Evolutionary conservation across 768 basidiomycete genomes (phyloP).

Genomic region (Rhizopogon salebrosus): DNA sequence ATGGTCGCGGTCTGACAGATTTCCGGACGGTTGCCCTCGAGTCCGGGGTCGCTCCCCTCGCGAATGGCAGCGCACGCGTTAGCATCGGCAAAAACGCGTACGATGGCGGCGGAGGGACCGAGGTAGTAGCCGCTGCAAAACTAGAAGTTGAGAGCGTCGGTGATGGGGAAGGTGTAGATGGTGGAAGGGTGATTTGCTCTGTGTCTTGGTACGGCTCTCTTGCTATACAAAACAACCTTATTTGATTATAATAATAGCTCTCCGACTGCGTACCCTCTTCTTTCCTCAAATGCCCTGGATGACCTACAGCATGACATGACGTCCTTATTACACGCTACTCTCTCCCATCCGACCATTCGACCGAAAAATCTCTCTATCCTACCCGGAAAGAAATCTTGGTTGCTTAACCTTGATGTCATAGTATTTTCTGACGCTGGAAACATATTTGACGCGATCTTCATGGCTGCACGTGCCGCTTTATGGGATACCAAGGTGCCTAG

Average conservation of each 20-base stretch:
- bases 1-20: constrained; percentile 65
- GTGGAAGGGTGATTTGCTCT: constrained; percentile 58
- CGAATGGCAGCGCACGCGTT: constrained; percentile 79
- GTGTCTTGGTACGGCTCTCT: constrained; percentile 68
- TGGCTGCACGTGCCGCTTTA: constrained; percentile 73
- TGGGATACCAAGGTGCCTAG: constrained; percentile 79
- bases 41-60: constrained; percentile 73
- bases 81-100: constrained; percentile 57
- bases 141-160: constrained; percentile 68
- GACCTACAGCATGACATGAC: constrained; percentile 75
- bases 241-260: constrained; percentile 52
- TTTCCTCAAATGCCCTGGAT: constrained; percentile 59
- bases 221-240: constrained; percentile 3
- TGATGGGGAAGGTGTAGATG: constrained; percentile 41
- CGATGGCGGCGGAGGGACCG: constrained; percentile 69
- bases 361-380: constrained; percentile 62
- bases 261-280: constrained; percentile 72
- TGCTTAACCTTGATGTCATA: constrained; percentile 69
- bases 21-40: constrained; percentile 69
- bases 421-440: constrained; percentile 75
- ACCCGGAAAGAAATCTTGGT: constrained; percentile 63
- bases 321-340: constrained; percentile 52
- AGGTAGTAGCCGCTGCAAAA: constrained; percentile 73
- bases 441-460: constrained; percentile 69
- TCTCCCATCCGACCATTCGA: constrained; percentile 62